Conservation (phyloP, 352 stramenopile species). For the Pythium angustatum region DNA sequence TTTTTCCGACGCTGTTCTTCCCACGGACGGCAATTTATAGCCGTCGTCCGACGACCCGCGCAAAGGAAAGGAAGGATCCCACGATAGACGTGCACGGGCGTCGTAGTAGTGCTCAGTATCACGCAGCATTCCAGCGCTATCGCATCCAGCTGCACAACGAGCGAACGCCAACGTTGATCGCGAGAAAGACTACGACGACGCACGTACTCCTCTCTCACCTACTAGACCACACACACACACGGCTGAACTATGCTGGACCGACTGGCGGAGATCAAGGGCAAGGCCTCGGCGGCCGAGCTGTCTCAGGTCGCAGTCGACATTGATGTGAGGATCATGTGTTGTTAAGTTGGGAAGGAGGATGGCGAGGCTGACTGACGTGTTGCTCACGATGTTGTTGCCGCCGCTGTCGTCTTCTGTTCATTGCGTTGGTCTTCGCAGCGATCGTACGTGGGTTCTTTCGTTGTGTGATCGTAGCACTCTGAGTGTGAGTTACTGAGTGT, state of each 20-base stretch:
- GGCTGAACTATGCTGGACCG: conserved; percentile 58
- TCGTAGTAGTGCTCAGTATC: background rate
- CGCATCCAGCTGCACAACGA: background rate
- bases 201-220: background rate
- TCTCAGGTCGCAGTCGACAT: conserved; percentile 64
- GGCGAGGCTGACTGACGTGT: background rate
- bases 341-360: background rate
- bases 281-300: conserved; percentile 25
- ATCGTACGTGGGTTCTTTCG: too few relatives aligned
- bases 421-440: background rate
- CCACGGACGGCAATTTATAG: conserved; percentile 1
- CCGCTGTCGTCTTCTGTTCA: too few relatives aligned
- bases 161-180: background rate
- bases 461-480: too few relatives aligned
- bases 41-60: background rate
- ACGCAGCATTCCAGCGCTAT: background rate
- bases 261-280: conserved; percentile 73
- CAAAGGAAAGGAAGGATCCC: background rate
- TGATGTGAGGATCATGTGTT: conserved; percentile 34
- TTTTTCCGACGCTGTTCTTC: background rate
- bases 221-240: background rate
- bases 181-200: background rate
- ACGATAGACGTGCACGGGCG: background rate
- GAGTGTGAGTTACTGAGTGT: too few relatives aligned
- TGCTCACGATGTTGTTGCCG: too few relatives aligned